A percentile compares a stretch with the other conserved stretches of the same genome.
These are phyloP conservation scores for Tuber magnatum DNA, from an alignment of 495 filamentous ascomycete species.

Conservation along the genomic window DNA sequence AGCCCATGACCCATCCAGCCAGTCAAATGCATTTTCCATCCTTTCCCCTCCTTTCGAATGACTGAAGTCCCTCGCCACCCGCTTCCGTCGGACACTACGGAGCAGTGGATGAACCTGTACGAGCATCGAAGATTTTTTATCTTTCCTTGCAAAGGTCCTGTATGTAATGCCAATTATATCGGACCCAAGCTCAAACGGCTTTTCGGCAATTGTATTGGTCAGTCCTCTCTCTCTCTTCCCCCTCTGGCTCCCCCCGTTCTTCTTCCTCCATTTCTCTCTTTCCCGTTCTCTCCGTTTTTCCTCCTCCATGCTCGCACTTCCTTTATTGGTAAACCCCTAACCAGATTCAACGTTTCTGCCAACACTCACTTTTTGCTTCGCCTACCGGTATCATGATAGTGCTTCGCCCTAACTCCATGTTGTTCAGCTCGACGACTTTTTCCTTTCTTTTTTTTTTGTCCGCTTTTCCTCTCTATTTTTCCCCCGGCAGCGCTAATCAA, in stretches of 20 bases:
- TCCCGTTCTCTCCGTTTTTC: too few species aligned
- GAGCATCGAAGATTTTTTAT: background rate
- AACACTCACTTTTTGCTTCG: background rate
- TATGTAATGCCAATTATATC: background rate
- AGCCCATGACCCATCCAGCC: background rate
- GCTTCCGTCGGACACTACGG: background rate
- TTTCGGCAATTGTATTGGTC: background rate
- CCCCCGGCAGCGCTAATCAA: background rate
- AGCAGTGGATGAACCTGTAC: background rate
- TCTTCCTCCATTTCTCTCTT: background rate
- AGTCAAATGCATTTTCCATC: background rate
- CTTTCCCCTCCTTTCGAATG: background rate
- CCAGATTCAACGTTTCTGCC: background rate
- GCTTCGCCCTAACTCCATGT: background rate
- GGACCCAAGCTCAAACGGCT: background rate
- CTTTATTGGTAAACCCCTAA: background rate
- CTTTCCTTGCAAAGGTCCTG: background rate
- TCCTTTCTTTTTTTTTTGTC: background rate
- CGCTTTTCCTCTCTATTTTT: background rate
- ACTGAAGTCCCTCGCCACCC: background rate
- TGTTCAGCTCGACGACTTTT: background rate
- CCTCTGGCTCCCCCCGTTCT: background rate
- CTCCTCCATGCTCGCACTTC: background rate
- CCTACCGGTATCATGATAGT: background rate
- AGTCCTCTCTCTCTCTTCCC: background rate